Base-by-base conservation (phyloP, 2,329 filamentous ascomycete species). In the Rosellinia necatrix region DNA sequence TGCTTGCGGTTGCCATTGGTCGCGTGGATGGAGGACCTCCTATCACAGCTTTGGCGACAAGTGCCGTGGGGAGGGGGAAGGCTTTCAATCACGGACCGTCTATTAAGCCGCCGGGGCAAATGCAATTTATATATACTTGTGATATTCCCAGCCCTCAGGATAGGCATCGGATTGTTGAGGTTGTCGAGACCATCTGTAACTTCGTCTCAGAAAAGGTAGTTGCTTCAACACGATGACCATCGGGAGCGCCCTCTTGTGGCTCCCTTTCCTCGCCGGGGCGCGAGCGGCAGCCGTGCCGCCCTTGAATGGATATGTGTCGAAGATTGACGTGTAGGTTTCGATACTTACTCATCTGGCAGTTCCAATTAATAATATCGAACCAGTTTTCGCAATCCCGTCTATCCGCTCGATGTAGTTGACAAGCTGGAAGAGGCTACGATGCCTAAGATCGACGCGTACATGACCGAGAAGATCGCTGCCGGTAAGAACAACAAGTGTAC, bases 381-480 rank as follows among this genome's bases (percentile, higher is more conserved):
- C 42, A 65, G 64, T 15, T 30, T 62, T 43, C 67, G 67, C 24
- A 70, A 70, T 49, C 66, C 66, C 13, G 42, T 22, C 49, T 70
- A 69, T 54, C 66, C 67, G 1, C 66, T 68, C 38, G 68, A 70
- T 59, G 62, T 62, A 10, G 68, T 70, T 37, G 68, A 70, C 49
- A 61, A 65, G 53, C 47, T 69, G 3, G 67, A 68, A 52, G 66
- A 66, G 54, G 63, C 57, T 21, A 68, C 62, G 3, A 68, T 70
- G 63, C 61, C 63, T 17, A 69, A 66, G 57, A 54, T 70, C 17
- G 66, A 68, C 4, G 66, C 44, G 2, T 70, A 54, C 42, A 15
- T 70, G 55, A 41, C 54, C 1, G 59, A 60, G 53, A 69, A 67
- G 54, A 60, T 64, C 35, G 41, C 63, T 7, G 44, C 60, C 2